Evolutionary conservation across 345 rosid genomes (phyloP), one percentile per base, ranked within the genome.

Genomic region (Hirschfeldia incana): DNA sequence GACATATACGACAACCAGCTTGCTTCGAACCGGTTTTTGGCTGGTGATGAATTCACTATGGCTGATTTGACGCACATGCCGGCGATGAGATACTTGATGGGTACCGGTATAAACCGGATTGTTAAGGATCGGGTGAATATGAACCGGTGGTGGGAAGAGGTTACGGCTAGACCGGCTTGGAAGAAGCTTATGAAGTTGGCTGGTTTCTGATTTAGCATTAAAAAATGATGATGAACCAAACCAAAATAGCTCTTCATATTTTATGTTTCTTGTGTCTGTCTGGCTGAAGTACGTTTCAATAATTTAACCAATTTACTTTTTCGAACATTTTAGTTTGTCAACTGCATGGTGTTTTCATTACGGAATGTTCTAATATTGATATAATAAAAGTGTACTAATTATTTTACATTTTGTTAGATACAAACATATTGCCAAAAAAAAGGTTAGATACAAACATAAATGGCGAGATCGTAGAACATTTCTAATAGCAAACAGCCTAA

Each of bases 61-160:
- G 94, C 97, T 16, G 97, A 92, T 76, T 83, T 94, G 36, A 92
- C 85, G 77, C 93, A 92, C 67, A 78, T 90, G 59, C 98, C 98
- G 0, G 88, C 74, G 1, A 70, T 87, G 9, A 68, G 91, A 53
- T 81, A 88, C 62, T 75, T 92, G 76, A 69, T 83, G 72, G 34
- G 78, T 0, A 80, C 82, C 21, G 88, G 87, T 8, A 13, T 84
- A 78, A 83, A 17, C 64, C 87, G 85, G 44, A 59, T 91, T 84
- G 71, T 92, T 30, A 68, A 44, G 16, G 87, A 80, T 59, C 79
- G 91, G 65, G 72, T 64, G 77, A 72, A 77, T 39, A 76, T 94
- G 46, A 84, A 82, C 79, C 89, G 87, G 0, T 92, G 98, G 98
- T 92, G 94, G 97, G 84, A 82, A 74, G 81, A 79, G 57, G 85